Evolutionary conservation across 1,284 basidiomycete genomes (phyloP).

Genomic region (Apiotrichum siamense): DNA sequence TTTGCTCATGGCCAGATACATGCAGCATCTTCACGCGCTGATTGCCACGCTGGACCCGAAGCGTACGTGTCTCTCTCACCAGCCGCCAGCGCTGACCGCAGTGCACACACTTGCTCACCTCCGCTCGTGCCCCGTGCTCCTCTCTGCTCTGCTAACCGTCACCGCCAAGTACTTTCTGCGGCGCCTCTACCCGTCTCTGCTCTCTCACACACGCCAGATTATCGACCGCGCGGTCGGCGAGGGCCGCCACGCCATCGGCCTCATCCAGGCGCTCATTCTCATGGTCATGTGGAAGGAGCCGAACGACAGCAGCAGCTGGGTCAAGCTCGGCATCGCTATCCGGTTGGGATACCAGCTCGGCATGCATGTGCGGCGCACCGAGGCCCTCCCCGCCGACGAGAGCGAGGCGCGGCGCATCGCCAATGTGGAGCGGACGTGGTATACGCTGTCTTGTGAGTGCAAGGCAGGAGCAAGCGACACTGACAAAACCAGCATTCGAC

Average conservation of each 20-base stretch:
- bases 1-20: not conserved
- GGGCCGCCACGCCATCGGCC: conserved; percentile 7
- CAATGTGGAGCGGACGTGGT: conserved; percentile 13
- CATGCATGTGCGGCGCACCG: conserved; percentile 6
- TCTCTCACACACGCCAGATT: conserved; percentile 8
- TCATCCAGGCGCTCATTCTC: conserved; percentile 16
- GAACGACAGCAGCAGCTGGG: conserved; percentile 17
- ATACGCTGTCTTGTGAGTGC: conserved; percentile 1
- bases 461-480: not conserved
- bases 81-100: not conserved
- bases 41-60: conserved; percentile 18
- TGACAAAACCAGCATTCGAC: not conserved
- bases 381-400: conserved; percentile 2
- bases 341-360: conserved; percentile 14
- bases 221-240: conserved; percentile 6
- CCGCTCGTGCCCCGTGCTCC: conserved; percentile 6
- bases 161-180: conserved; percentile 12
- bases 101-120: conserved; percentile 15
- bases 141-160: conserved; percentile 11
- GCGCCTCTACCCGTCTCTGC: not conserved
- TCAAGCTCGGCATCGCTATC: conserved; percentile 22
- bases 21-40: conserved; percentile 16
- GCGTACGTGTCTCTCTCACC: conserved; percentile 7
- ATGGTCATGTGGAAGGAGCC: conserved; percentile 20
- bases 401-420: not conserved